Evolutionary conservation across 768 basidiomycete species (phyloP), one percentile per base, ranked within the genome.

Genomic region (Leccinum subtestaceum): DNA sequence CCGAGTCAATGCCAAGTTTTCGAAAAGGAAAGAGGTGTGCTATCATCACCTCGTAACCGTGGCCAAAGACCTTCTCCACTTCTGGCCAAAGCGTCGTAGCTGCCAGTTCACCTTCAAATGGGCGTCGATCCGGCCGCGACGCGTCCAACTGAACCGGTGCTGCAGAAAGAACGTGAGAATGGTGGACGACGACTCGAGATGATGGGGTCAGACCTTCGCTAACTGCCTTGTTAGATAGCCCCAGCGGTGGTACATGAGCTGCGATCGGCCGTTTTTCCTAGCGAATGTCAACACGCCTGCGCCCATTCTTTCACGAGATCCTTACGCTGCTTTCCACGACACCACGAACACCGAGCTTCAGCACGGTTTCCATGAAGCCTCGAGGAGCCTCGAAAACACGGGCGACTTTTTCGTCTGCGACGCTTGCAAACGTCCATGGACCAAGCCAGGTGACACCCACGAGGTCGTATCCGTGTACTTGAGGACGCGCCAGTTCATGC

Each of bases 401-500:
- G 12, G 86, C 85, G 11, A 98, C 94, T 73, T 98, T 98, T 74
- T 99, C 97, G 67, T 99, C 97, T 10, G 95, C 94, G 49, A 94
- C 87, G 64, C 92, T 95, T 19, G 87, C 88, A 69, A 98, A 96
- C 31, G 83, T 85, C 49, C 94, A 76, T 0, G 88, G 77, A 58
- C 82, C 80, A 49, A 96, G 79, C 71, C 93, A 95, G 3, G 82
- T 83, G 6, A 84, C 87, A 56, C 87, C 88, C 17, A 95, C 78
- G 38, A 98, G 76, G 67, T 98, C 95, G 72, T 98, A 98, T 7
- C 97, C 97, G 74, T 99, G 97, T 17, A 98, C 87, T 73, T 99
- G 97, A 19, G 97, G 97, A 4, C 97, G 86, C 27, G 84, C 84
- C 27, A 98, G 77, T 70, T 99, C 97, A 65, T 90, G 89, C 94